These are phyloP conservation scores for Pyricularia pennisetigena DNA, from an alignment of 2,329 filamentous ascomycete genomes.

Conservation along the genomic window DNA sequence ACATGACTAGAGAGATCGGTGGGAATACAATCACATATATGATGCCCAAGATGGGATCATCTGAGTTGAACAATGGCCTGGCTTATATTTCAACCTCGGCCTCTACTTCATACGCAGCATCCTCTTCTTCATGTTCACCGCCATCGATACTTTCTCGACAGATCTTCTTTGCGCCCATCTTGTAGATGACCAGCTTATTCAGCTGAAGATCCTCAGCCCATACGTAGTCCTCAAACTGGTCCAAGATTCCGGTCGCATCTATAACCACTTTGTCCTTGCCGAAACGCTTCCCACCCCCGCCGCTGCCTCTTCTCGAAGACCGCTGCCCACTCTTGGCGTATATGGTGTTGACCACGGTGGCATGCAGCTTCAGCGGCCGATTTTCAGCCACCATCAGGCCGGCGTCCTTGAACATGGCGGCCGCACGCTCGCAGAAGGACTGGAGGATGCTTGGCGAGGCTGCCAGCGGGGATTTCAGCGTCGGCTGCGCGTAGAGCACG, in stretches of 20 bases:
- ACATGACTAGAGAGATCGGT: background rate
- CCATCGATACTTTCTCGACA: slow-evolving; percentile 23
- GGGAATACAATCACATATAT: background rate
- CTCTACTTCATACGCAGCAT: slow-evolving; percentile 43
- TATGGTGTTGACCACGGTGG: slow-evolving; percentile 77
- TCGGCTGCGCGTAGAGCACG: slow-evolving; percentile 55
- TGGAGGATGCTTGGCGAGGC: slow-evolving; percentile 30
- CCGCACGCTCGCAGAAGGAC: slow-evolving; percentile 47
- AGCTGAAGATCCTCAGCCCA: slow-evolving; percentile 63
- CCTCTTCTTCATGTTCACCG: slow-evolving; percentile 31
- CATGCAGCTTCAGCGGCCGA: slow-evolving; percentile 65
- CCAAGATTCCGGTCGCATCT: slow-evolving; percentile 46
- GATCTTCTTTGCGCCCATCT: slow-evolving; percentile 71
- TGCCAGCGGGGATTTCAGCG: slow-evolving; percentile 29
- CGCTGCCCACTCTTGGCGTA: slow-evolving; percentile 45
- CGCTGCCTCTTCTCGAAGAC: slow-evolving; percentile 12
- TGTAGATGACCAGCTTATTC: slow-evolving; percentile 68
- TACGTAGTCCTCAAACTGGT: slow-evolving; percentile 50
- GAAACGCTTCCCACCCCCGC: slow-evolving; percentile 13
- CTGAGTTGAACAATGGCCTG: background rate
- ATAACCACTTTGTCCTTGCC: slow-evolving; percentile 28
- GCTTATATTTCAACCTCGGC: slow-evolving; percentile 32
- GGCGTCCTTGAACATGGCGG: slow-evolving; percentile 40
- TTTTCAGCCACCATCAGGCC: slow-evolving; percentile 48
- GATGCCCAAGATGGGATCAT: background rate